These are phyloP conservation scores for Crepidotus variabilis DNA, from an alignment of 768 basidiomycete species.

Conservation along the genomic window DNA sequence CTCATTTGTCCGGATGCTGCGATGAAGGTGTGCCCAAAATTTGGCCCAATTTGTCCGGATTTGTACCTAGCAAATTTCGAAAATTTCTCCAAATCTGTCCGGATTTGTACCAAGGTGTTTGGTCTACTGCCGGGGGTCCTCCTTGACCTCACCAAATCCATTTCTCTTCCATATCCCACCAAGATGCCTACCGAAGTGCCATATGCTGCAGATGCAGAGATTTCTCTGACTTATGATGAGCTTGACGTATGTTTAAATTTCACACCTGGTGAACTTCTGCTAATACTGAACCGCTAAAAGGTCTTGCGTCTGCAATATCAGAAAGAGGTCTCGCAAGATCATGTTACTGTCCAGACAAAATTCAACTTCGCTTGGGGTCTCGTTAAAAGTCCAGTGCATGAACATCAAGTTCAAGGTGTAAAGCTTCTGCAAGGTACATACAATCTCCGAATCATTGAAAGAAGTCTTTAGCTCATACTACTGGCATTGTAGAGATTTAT, in stretches of 20 bases:
- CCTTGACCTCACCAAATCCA: background rate
- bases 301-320: conserved; percentile 85
- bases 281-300: conserved; percentile 32
- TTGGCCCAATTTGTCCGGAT: no score
- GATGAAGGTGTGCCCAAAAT: no score
- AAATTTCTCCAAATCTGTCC: no score
- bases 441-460: background rate
- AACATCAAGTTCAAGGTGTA: conserved; percentile 91
- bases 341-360: conserved; percentile 91
- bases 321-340: conserved; percentile 78
- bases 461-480: background rate
- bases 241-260: conserved; percentile 56
- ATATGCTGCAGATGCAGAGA: conserved; percentile 92
- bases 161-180: conserved; percentile 10
- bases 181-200: conserved; percentile 80
- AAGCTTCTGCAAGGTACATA: conserved; percentile 78
- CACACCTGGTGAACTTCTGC: background rate
- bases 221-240: conserved; percentile 86
- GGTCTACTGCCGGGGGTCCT: no score
- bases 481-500: conserved; percentile 70
- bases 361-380: conserved; percentile 98
- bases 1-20: background rate
- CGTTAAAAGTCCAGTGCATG: conserved; percentile 82
- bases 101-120: no score
- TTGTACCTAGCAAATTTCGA: no score